These are phyloP conservation scores for Scheffersomyces quercinus DNA, from an alignment of 1,139 yeast species.

Conservation along the genomic window DNA sequence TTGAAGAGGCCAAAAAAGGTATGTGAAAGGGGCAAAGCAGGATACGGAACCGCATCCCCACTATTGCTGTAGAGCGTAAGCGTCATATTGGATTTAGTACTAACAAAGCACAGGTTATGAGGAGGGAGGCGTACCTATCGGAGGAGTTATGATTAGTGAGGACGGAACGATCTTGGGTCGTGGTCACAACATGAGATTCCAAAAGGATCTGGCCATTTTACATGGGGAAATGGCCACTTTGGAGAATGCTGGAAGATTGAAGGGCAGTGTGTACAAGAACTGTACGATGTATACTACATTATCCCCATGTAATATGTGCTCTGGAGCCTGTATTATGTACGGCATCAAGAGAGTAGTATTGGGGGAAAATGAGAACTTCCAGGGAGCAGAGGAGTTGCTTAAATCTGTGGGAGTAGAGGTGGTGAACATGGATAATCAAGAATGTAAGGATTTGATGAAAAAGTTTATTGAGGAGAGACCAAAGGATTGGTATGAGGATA, in stretches of 20 bases:
- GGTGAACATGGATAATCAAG: constrained; percentile 61
- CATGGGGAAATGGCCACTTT: constrained; percentile 91
- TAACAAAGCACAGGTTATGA: constrained; percentile 42
- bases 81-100: constrained; percentile 2
- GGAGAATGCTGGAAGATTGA: constrained; percentile 86
- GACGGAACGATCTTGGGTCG: constrained; percentile 81
- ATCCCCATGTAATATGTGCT: constrained; percentile 93
- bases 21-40: constrained; percentile 18
- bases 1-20: constrained; percentile 70
- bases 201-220: constrained; percentile 73
- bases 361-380: constrained; percentile 81
- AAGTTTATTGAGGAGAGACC: constrained; percentile 79
- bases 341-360: constrained; percentile 83
- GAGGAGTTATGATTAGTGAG: constrained; percentile 71
- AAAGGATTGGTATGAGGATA: constrained; percentile 85
- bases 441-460: constrained; percentile 73
- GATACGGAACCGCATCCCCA: neutral
- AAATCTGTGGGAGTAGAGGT: constrained; percentile 70
- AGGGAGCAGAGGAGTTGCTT: constrained; percentile 77
- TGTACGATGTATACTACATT: constrained; percentile 87
- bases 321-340: constrained; percentile 88
- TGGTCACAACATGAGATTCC: constrained; percentile 89
- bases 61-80: too few species aligned
- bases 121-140: constrained; percentile 92
- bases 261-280: constrained; percentile 64